phyloP scores from a whole-genome alignment of 2,329 filamentous ascomycete species.

The Arthrinium puccinioides region DNA sequence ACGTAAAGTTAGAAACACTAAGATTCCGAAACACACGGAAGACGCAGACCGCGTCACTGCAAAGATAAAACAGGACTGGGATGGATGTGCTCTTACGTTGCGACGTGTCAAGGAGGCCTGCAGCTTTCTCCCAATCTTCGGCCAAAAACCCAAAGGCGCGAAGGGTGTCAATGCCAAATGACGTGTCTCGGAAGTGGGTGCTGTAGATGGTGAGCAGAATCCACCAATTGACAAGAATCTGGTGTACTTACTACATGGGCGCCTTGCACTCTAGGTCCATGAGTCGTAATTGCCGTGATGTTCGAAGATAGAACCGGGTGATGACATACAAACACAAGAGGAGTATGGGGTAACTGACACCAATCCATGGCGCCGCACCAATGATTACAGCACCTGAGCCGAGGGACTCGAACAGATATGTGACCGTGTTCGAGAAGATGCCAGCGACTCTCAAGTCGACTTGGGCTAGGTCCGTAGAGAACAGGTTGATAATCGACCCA shows the following conservation, averaged over 20 bases:
- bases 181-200: conserved; percentile 38
- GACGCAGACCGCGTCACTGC: too few species aligned
- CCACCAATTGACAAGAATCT: background rate
- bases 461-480: conserved; percentile 36
- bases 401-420: conserved; percentile 19
- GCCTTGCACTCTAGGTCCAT: conserved; percentile 56
- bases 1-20: background rate
- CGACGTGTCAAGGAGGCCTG: conserved; percentile 35
- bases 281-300: conserved; percentile 51
- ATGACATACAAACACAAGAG: conserved; percentile 37
- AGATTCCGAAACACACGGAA: too few species aligned
- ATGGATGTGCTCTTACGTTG: conserved; percentile 19
- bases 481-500: conserved; percentile 33
- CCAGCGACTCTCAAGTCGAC: conserved; percentile 31
- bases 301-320: conserved; percentile 52
- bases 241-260: conserved; percentile 40
- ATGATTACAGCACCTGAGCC: conserved; percentile 42
- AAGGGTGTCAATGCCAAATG: conserved; percentile 39
- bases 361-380: conserved; percentile 32
- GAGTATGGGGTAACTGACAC: conserved; percentile 44
- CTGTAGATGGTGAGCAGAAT: conserved; percentile 8
- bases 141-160: conserved; percentile 41
- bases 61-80: background rate
- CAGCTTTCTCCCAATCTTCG: conserved; percentile 32
- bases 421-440: conserved; percentile 21